A percentile compares a stretch with the other conserved stretches of the same genome.
These are phyloP conservation scores for Malus asiatica DNA, from an alignment of 306 rosid species.

Conservation along the genomic window DNA sequence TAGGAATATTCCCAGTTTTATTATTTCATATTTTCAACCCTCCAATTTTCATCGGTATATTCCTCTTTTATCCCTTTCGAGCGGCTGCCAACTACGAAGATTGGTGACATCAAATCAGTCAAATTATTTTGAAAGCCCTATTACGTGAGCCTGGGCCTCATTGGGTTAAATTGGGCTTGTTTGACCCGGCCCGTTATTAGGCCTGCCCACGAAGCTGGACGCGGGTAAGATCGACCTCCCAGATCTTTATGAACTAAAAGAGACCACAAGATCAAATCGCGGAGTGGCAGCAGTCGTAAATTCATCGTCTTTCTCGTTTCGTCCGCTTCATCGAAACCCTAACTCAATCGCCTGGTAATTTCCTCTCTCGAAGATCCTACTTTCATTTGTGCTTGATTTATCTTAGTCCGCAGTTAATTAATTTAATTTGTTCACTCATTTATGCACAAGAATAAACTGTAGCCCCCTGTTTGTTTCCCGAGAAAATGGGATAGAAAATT, in stretches of 20 bases:
- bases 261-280: background rate
- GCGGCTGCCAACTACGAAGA: background rate
- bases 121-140: background rate
- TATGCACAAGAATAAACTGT: background rate
- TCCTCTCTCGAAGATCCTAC: background rate
- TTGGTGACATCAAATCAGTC: too few relatives aligned
- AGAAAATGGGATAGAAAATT: background rate
- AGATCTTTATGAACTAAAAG: background rate
- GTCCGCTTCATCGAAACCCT: background rate
- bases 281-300: background rate
- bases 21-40: background rate
- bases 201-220: background rate
- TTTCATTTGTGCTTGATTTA: background rate
- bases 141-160: background rate
- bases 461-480: background rate
- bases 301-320: slow-evolving; percentile 1
- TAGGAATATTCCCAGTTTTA: too few relatives aligned
- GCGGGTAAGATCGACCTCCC: background rate
- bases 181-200: background rate
- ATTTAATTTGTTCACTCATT: background rate
- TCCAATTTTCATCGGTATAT: background rate
- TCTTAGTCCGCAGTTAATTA: background rate
- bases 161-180: background rate
- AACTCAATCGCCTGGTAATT: background rate
- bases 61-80: background rate